Evolutionary conservation across 768 basidiomycete species (phyloP), one percentile per base, ranked within the genome.

Genomic region (Omphalotus guepiniiformis): DNA sequence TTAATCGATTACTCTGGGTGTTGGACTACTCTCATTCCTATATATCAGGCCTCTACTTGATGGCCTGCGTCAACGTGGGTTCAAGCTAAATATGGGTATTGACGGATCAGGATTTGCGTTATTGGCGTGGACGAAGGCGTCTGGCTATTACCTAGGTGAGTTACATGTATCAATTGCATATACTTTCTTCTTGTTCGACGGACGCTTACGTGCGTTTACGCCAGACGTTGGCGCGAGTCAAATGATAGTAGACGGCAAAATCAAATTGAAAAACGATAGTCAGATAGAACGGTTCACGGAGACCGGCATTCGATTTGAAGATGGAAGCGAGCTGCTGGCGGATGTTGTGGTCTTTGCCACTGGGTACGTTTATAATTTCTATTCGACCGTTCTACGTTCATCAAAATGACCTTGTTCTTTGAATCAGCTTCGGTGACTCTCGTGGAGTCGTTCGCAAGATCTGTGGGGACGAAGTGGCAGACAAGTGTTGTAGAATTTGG

Each of bases 191-290:
- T 23, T 23, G 12, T 15, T 22, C 23, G 3, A 12, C n/a, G 22
- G 3, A 4, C 4, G 9, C 5, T 34, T 15, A 36, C 34, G 2
- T 16, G 26, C 25, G 3, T 22, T 1, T n/a, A n/a, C n/a, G n/a
- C n/a, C 40, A 81, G 80, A 82, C 53, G 75, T 75, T 40, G 83
- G 83, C 49, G 79, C 74, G 3, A 75, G 75, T 48, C 74, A 80
- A 58, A 66, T 79, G 50, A 79, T 86, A 52, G 72, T 76, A 23
- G 79, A 83, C 51, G 79, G 82, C 18, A 80, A 83, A 60, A 83
- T 87, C 66, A 84, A 85, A 60, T 65, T 87, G 53, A 86, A 87
- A 67, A 80, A 73, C 60, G 81, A 80, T 49, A 66, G 69, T 43
- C 63, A 62, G 25, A 73, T 84, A 42, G 58, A 69, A 22, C 59